phyloP scores from a whole-genome alignment of 495 filamentous ascomycete genomes.

The Talaromyces adpressus region DNA sequence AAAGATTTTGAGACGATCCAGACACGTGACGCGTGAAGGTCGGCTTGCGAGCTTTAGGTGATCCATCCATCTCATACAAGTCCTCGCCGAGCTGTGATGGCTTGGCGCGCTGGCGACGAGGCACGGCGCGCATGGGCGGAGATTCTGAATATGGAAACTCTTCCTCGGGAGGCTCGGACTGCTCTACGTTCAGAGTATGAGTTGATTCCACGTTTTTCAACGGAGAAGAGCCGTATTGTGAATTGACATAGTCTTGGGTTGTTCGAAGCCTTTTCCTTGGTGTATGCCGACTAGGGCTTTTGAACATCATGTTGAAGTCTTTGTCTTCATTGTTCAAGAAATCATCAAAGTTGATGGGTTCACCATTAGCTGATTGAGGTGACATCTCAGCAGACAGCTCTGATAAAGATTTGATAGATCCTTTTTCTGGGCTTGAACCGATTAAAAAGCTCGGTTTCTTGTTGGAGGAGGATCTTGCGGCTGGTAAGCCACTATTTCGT shows the following conservation, averaged over 20 bases:
- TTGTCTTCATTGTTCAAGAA: neutral
- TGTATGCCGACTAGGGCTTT: neutral
- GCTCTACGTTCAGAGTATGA: neutral
- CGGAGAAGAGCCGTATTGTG: neutral
- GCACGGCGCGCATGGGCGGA: neutral
- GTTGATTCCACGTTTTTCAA: conserved; percentile 1
- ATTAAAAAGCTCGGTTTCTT: neutral
- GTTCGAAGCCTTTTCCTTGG: conserved; percentile 1
- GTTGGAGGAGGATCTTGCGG: neutral
- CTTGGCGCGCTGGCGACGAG: conserved; percentile 4
- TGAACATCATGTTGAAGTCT: neutral
- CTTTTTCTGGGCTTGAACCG: conserved; percentile 3
- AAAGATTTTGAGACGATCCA: neutral
- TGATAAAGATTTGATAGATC: conserved; percentile 5
- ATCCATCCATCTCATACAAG: conserved; percentile 32
- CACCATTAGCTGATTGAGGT: neutral
- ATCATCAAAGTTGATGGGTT: neutral
- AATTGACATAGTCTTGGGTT: neutral
- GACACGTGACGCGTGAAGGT: neutral
- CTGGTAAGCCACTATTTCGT: neutral
- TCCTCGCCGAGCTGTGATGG: conserved; percentile 18
- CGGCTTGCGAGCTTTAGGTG: conserved; percentile 15
- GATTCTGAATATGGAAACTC: neutral
- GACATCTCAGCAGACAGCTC: conserved; percentile 5
- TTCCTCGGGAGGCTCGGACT: neutral